Base-by-base conservation (phyloP, 345 rosid genomes). In the Citrus maxima region DNA sequence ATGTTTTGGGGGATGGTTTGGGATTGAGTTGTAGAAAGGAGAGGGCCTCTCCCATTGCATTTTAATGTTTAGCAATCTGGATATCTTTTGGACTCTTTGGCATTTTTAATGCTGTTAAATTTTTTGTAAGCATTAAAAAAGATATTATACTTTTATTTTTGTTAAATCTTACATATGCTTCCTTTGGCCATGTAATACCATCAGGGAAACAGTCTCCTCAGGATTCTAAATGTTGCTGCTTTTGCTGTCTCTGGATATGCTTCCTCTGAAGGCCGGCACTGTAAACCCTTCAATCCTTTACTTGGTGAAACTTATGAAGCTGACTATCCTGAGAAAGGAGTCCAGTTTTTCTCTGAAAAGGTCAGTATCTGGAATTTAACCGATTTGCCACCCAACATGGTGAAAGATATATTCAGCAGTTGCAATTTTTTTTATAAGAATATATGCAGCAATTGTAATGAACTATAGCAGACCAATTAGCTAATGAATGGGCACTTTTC, bases 291-390 rank as follows among this genome's bases (percentile, higher is more conserved):
- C 77, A 95, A 95, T 77, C 98, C 98, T 84, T 85, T 95, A 79
- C 88, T 95, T 30, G 98, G 98, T 84, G 99, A 95, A 89, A 95
- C 99, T 42, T 95, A 90, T 76, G 99, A 93, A 87, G 99, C 98
- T 25, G 96, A 95, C 81, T 95, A 78, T 87, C 96, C 95, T 62
- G 99, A 95, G 69, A 89, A 82, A 82, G 99, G 98, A 77, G 85
- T 95, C 72, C 93, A 91, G 38, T 95, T 95, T 91, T 93, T 95
- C 88, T 93, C 99, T 14, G 99, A 95, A 83, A 95, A 95, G 99
- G 99, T 95, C 56, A 80, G 87, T 76, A 64, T 24, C 68, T 59
- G 19, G 73, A 42, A 64, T 61, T 46, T 67, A 28, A 28, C 12
- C 46, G 3, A 62, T 30, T 21, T 32, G 37, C 54, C 49, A 14